Percentiles rank a stretch among this genome's conserved stretches.
phyloP scores from a whole-genome alignment of 116 monocot genomes.

The Phalaenopsis hybrid region DNA sequence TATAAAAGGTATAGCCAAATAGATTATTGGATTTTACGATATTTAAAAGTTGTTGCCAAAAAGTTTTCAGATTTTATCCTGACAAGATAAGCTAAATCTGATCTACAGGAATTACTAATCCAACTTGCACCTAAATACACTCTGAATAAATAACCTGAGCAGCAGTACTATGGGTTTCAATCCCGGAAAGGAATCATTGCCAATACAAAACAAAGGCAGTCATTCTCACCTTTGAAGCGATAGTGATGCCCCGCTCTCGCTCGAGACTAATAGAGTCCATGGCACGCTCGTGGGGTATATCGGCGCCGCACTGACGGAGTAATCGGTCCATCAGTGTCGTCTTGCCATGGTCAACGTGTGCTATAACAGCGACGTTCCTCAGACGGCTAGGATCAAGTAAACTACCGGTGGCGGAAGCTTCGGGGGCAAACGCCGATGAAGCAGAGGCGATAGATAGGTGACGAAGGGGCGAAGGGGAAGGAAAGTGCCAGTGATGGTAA shows the following conservation, averaged over 20 bases:
- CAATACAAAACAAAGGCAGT: background rate
- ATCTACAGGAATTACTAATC: too few species aligned
- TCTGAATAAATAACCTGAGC: background rate
- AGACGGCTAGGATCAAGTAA: conserved; percentile 50
- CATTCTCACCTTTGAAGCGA: conserved; percentile 71
- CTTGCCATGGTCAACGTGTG: conserved; percentile 98
- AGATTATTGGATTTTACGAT: too few species aligned
- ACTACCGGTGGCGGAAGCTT: conserved; percentile 12
- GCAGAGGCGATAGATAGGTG: conserved; percentile 19
- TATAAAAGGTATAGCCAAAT: too few species aligned
- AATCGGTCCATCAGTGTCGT: conserved; percentile 95
- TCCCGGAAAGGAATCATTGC: background rate
- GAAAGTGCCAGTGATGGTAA: background rate
- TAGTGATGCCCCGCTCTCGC: conserved; percentile 99
- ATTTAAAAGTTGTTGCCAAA: too few species aligned
- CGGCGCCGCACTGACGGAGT: conserved; percentile 92
- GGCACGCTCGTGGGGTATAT: conserved; percentile 86
- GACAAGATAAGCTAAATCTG: too few species aligned
- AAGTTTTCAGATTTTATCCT: too few species aligned
- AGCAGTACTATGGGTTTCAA: background rate
- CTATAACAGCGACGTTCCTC: conserved; percentile 91
- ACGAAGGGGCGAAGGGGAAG: conserved; percentile 14
- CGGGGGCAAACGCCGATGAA: conserved; percentile 7
- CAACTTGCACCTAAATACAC: too few species aligned
- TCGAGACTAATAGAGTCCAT: conserved; percentile 95